Evolutionary conservation across 2,329 filamentous ascomycete genomes (phyloP).

Genomic region (Verruconis gallopava): DNA sequence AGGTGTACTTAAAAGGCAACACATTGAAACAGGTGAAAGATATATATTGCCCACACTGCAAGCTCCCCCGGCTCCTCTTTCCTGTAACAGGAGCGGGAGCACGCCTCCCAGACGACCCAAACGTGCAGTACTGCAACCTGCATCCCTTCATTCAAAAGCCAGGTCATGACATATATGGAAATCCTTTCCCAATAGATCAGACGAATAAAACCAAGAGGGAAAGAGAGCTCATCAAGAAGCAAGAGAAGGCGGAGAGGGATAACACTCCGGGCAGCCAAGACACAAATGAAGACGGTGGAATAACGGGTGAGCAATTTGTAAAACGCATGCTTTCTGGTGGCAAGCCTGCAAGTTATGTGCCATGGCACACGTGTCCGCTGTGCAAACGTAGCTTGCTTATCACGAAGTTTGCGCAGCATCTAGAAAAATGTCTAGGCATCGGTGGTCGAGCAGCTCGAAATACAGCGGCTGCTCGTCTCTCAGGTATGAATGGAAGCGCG

Average conservation of each 20-base stretch:
- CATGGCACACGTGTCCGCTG: conserved; percentile 44
- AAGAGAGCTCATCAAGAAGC: conserved; percentile 40
- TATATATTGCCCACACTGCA: conserved; percentile 61
- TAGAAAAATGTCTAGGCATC: conserved; percentile 48
- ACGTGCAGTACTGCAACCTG: conserved; percentile 60
- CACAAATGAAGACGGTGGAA: conserved; percentile 24
- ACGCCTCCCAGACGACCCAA: conserved; percentile 45
- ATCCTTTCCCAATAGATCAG: conserved; percentile 63
- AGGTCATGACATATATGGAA: conserved; percentile 70
- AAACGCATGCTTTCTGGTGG: conserved; percentile 35
- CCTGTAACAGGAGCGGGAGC: conserved; percentile 59
- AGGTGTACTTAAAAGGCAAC: conserved; percentile 56
- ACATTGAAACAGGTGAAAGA: conserved; percentile 58
- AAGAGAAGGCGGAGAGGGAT: conserved; percentile 30
- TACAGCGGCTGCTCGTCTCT: conserved; percentile 35
- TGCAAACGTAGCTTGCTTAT: conserved; percentile 50
- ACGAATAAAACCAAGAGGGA: conserved; percentile 69
- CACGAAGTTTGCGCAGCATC: conserved; percentile 46
- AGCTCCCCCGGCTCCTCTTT: conserved; percentile 59
- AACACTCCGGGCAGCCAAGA: conserved; percentile 33
- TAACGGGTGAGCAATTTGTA: conserved; percentile 25
- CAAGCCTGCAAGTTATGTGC: conserved; percentile 33
- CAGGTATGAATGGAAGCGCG: conserved; percentile 22
- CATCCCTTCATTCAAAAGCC: conserved; percentile 65
- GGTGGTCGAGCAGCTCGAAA: conserved; percentile 38